Evolutionary conservation across 106 monocot genomes (phyloP).

Genomic region (Triglochin maritima): DNA sequence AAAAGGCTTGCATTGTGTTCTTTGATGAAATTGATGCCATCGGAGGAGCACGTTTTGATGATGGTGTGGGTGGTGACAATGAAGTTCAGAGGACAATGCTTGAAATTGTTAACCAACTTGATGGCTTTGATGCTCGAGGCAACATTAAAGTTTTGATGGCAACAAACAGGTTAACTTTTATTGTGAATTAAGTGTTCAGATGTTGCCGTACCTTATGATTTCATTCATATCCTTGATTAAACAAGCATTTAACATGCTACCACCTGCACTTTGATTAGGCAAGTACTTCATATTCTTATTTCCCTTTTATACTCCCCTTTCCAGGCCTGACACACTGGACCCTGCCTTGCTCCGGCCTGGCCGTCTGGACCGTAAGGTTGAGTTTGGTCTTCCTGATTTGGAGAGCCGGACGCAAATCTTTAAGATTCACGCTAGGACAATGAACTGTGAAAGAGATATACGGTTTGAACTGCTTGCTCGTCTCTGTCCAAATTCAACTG

Average conservation of each 20-base stretch:
- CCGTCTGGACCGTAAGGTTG: constrained; percentile 91
- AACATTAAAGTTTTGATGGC: constrained; percentile 61
- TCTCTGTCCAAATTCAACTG: constrained; percentile 94
- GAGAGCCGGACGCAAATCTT: constrained; percentile 95
- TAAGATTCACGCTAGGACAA: constrained; percentile 94
- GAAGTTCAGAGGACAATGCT: constrained; percentile 97
- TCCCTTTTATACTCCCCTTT: not conserved
- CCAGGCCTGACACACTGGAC: constrained; percentile 87
- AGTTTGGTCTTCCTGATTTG: constrained; percentile 89
- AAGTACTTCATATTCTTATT: not conserved
- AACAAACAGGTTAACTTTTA: constrained; percentile 54
- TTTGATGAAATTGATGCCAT: constrained; percentile 99
- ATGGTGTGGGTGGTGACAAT: constrained; percentile 94
- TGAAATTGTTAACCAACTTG: constrained; percentile 63
- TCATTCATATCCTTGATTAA: not conserved
- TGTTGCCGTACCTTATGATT: not conserved
- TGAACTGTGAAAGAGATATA: constrained; percentile 96
- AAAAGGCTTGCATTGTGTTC: constrained; percentile 96
- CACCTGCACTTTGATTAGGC: not conserved
- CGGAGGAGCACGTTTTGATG: constrained; percentile 96
- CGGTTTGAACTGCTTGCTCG: constrained; percentile 97
- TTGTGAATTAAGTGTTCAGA: not conserved
- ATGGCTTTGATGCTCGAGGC: constrained; percentile 21
- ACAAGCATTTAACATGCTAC: not conserved
- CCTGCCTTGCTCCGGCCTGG: constrained; percentile 89